These are phyloP conservation scores for Neovahlkampfia damariscottae DNA, from an alignment of 78 protist species.

Conservation along the genomic window DNA sequence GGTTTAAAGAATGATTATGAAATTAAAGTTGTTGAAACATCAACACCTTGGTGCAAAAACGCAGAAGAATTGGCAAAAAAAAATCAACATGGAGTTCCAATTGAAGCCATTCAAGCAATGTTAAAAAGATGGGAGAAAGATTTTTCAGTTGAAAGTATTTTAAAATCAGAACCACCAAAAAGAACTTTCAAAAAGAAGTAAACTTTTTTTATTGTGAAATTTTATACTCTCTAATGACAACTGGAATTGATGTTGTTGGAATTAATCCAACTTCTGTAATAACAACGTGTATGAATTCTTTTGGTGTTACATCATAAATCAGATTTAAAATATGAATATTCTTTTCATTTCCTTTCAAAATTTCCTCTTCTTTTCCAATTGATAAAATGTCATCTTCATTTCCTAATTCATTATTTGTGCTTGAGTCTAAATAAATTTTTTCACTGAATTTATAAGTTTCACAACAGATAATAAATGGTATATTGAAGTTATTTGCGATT, in stretches of 20 bases:
- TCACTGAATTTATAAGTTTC: conserved; percentile 91
- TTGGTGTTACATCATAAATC: conserved; percentile 88
- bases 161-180: too few relatives aligned
- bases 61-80: neutral
- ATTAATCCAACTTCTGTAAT: conserved; percentile 86
- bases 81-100: conserved; percentile 1
- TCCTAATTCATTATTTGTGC: conserved; percentile 81
- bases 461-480: conserved; percentile 88
- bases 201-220: neutral
- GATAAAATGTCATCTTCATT: conserved; percentile 37
- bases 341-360: conserved; percentile 25
- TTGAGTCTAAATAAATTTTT: conserved; percentile 71
- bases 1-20: neutral
- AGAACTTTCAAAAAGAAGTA: neutral
- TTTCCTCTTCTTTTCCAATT: neutral
- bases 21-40: neutral
- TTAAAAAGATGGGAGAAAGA: neutral
- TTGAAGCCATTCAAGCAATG: neutral
- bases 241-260: conserved; percentile 92
- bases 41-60: neutral
- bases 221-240: conserved; percentile 71
- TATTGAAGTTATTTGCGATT: conserved; percentile 56
- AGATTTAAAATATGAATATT: conserved; percentile 68
- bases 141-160: neutral
- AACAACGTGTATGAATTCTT: conserved; percentile 66